Conservation (phyloP, 805 yeast species). For the Kuraishia molischiana region DNA sequence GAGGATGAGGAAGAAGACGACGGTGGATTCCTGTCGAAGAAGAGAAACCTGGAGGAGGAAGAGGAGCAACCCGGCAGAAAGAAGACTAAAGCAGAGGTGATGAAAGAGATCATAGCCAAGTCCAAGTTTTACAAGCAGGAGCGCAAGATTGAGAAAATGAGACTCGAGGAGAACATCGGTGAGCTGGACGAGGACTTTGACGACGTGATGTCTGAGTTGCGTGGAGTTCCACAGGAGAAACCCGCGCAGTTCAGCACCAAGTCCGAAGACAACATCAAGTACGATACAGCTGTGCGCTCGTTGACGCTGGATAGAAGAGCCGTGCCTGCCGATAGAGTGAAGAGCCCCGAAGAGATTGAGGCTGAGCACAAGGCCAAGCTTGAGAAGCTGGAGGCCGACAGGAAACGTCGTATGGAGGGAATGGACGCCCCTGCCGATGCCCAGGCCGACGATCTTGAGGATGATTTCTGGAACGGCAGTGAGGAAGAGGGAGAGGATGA, state of each 20-base stretch:
- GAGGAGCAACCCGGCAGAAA: slow-evolving; percentile 37
- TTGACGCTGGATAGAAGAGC: slow-evolving; percentile 65
- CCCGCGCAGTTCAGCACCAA: slow-evolving; percentile 21
- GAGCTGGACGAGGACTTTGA: slow-evolving; percentile 69
- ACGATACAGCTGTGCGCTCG: slow-evolving; percentile 59
- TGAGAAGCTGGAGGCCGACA: slow-evolving; percentile 55
- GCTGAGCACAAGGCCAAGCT: slow-evolving; percentile 51
- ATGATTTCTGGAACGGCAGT: slow-evolving; percentile 55
- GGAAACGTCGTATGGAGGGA: slow-evolving; percentile 70
- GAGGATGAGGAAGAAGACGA: slow-evolving; percentile 32
- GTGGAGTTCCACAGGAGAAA: slow-evolving; percentile 15
- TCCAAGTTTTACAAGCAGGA: slow-evolving; percentile 70
- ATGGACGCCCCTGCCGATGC: slow-evolving; percentile 33
- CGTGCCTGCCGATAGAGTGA: slow-evolving; percentile 73
- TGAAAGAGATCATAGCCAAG: slow-evolving; percentile 79
- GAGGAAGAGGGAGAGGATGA: slow-evolving; percentile 21
- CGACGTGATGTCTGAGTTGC: slow-evolving; percentile 52
- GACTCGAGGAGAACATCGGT: slow-evolving; percentile 47
- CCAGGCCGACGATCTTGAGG: slow-evolving; percentile 63
- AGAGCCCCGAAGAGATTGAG: slow-evolving; percentile 62
- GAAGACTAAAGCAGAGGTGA: slow-evolving; percentile 75
- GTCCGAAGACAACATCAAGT: slow-evolving; percentile 35
- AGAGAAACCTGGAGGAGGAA: slow-evolving; percentile 19
- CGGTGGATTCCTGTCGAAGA: slow-evolving; percentile 22
- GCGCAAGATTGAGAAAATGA: slow-evolving; percentile 57